These are phyloP conservation scores for Cryptococcus sp. DNA, from an alignment of 1,284 basidiomycete species.

Conservation along the genomic window DNA sequence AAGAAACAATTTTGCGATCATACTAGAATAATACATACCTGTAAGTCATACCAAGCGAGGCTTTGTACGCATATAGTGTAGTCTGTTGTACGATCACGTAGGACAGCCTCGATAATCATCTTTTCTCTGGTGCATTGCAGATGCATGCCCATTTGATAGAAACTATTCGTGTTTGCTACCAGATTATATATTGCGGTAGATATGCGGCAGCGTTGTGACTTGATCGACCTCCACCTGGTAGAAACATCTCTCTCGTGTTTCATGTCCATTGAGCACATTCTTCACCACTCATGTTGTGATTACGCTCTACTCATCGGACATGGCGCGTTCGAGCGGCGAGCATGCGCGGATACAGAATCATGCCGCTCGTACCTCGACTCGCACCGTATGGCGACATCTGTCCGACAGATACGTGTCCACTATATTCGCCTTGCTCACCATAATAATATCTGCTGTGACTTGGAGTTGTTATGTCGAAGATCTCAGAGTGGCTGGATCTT, in stretches of 20 bases:
- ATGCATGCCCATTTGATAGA: no score
- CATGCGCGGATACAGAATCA: no score
- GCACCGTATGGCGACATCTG: no score
- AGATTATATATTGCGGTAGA: no score
- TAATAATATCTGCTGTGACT: constrained; percentile 1
- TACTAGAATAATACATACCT: constrained; percentile 28
- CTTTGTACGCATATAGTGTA: background rate
- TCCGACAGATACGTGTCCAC: background rate
- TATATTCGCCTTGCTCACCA: constrained; percentile 1
- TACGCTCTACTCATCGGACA: no score
- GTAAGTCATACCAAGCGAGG: background rate
- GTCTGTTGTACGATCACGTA: background rate
- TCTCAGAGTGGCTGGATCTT: constrained; percentile 29
- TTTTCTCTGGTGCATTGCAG: no score
- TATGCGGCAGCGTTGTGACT: no score
- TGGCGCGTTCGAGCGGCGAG: no score
- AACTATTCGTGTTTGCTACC: no score
- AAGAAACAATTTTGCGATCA: constrained; percentile 77
- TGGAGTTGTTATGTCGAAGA: constrained; percentile 13
- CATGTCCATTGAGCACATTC: background rate
- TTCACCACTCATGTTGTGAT: background rate
- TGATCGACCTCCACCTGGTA: no score
- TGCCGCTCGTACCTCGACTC: no score
- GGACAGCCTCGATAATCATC: background rate
- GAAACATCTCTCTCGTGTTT: background rate